A percentile compares a stretch with the other conserved stretches of the same genome.
Evolutionary conservation across 352 stramenopile genomes (phyloP).

Genomic region (Phytophthora meadii): DNA sequence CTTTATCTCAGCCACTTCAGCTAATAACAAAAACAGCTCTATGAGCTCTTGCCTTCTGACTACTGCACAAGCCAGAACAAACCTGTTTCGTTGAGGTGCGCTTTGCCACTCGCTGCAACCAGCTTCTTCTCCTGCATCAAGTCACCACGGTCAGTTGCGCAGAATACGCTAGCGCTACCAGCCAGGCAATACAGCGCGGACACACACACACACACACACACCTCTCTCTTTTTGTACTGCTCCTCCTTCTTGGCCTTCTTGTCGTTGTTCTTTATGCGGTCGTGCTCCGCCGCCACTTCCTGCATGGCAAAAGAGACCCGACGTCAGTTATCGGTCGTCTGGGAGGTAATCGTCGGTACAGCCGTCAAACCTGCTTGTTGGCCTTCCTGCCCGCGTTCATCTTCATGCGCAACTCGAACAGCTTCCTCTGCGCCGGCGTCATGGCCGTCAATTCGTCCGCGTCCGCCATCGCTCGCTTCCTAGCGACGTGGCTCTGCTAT

Average conservation of each 20-base stretch:
- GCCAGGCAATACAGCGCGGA: no score
- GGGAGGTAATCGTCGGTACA: no score
- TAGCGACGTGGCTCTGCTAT: no score
- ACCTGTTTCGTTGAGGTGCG: constrained; percentile 78
- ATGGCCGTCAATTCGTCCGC: constrained; percentile 50
- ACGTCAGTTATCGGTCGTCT: no score
- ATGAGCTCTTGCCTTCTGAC: neutral
- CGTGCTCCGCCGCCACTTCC: constrained; percentile 78
- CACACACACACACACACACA: constrained; percentile 4
- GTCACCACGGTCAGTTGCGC: neutral
- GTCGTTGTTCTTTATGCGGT: constrained; percentile 70
- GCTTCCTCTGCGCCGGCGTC: constrained; percentile 80
- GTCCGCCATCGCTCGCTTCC: constrained; percentile 33
- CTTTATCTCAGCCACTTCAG: constrained; percentile 60
- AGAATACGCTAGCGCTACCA: neutral
- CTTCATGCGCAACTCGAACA: constrained; percentile 89
- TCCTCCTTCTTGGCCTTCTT: constrained; percentile 71
- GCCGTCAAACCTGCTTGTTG: constrained; percentile 68
- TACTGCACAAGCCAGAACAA: constrained; percentile 1
- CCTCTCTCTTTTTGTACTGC: constrained; percentile 61
- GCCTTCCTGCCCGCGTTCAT: constrained; percentile 82
- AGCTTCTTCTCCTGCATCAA: constrained; percentile 61
- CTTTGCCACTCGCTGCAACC: constrained; percentile 44
- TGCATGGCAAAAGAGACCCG: constrained; percentile 14
- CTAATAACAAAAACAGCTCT: constrained; percentile 27